A percentile compares a stretch with the other conserved stretches of the same genome.
phyloP scores from a whole-genome alignment of 1,284 basidiomycete species.

The Trichosporon ovoides region DNA sequence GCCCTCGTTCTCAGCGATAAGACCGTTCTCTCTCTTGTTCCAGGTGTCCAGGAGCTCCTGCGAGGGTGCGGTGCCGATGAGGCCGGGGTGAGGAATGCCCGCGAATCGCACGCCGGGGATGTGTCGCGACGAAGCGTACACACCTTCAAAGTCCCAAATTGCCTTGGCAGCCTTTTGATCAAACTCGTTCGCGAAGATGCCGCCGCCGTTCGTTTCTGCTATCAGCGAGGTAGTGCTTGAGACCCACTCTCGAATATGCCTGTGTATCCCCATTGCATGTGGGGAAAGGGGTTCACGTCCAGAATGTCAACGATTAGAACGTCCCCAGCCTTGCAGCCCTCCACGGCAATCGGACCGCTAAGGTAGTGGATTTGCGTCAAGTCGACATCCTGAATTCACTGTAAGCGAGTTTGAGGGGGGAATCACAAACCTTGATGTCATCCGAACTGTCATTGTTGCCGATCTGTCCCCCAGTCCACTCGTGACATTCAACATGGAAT shows the following conservation, averaged over 20 bases:
- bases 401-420: no score
- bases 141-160: slow-evolving; percentile 68
- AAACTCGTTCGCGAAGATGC: slow-evolving; percentile 12
- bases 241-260: slow-evolving; percentile 45
- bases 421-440: slow-evolving; percentile 49
- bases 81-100: slow-evolving; percentile 67
- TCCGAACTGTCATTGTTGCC: slow-evolving; percentile 62
- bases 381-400: slow-evolving; percentile 14
- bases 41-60: slow-evolving; percentile 65
- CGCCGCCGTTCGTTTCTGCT: slow-evolving; percentile 13
- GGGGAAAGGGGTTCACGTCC: slow-evolving; percentile 62
- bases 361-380: slow-evolving; percentile 56
- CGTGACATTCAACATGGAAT: slow-evolving; percentile 71
- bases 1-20: slow-evolving; percentile 55
- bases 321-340: slow-evolving; percentile 70
- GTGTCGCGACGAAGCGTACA: slow-evolving; percentile 65
- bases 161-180: slow-evolving; percentile 64
- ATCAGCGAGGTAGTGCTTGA: background rate
- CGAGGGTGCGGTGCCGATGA: slow-evolving; percentile 70
- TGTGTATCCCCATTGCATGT: slow-evolving; percentile 77
- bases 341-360: slow-evolving; percentile 66
- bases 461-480: slow-evolving; percentile 64
- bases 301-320: slow-evolving; percentile 50
- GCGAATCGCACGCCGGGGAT: slow-evolving; percentile 74
- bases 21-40: slow-evolving; percentile 64